Evolutionary conservation across 1,284 basidiomycete genomes (phyloP).

Genomic region (Erythrobasidium hasegawianum): DNA sequence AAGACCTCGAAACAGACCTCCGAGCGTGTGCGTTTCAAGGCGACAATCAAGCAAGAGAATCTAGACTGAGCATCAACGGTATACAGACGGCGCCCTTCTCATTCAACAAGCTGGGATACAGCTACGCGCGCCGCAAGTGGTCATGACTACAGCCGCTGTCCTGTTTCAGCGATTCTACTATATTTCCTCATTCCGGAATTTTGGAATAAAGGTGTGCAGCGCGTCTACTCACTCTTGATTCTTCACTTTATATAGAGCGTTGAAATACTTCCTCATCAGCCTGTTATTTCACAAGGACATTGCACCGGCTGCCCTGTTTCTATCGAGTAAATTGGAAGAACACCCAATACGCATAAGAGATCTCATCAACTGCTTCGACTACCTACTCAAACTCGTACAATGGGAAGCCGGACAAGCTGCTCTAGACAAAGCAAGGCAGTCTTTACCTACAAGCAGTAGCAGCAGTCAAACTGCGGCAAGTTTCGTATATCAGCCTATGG

Average conservation of each 20-base stretch:
- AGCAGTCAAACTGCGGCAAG: constrained; percentile 53
- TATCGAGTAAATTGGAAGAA: constrained; percentile 94
- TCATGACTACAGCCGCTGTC: constrained; percentile 92
- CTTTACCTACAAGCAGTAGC: constrained; percentile 38
- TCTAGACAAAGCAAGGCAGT: constrained; percentile 21
- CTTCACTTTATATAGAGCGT: constrained; percentile 34
- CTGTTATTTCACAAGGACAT: constrained; percentile 63
- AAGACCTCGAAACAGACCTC: constrained; percentile 76
- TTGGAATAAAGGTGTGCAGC: constrained; percentile 72
- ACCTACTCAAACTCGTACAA: constrained; percentile 54
- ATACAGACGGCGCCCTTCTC: constrained; percentile 60
- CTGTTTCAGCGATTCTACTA: constrained; percentile 96
- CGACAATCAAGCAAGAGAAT: too few species aligned
- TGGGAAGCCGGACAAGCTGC: constrained; percentile 26
- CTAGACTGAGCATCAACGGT: too few species aligned
- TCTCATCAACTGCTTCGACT: constrained; percentile 89
- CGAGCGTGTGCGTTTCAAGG: constrained; percentile 70
- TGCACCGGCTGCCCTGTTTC: constrained; percentile 85
- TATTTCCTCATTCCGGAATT: constrained; percentile 88
- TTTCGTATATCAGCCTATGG: constrained; percentile 76
- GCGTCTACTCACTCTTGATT: not conserved
- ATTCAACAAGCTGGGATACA: constrained; percentile 92
- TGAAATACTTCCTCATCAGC: constrained; percentile 5
- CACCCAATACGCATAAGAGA: constrained; percentile 85
- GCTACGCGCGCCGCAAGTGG: constrained; percentile 90